Percentiles rank a stretch among this genome's conserved stretches.
phyloP scores from a whole-genome alignment of 225 moss, liverwort and hornwort species.

The Ulota crispa region DNA sequence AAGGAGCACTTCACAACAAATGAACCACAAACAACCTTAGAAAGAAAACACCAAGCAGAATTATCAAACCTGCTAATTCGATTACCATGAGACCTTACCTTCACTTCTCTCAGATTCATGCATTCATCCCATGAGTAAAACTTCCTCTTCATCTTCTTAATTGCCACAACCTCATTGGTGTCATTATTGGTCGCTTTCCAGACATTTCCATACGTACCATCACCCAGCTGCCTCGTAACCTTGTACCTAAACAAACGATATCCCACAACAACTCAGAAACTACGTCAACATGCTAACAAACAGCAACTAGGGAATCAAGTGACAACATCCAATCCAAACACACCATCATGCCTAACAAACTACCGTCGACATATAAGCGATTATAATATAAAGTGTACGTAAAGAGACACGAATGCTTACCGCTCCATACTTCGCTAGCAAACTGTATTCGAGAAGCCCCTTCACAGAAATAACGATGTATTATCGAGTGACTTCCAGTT shows the following conservation, averaged over 20 bases:
- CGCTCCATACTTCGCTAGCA: slow-evolving; percentile 76
- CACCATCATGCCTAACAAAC: neutral
- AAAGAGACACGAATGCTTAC: slow-evolving; percentile 21
- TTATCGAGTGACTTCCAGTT: slow-evolving; percentile 61
- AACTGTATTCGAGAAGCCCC: slow-evolving; percentile 46
- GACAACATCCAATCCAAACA: neutral
- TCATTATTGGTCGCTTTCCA: slow-evolving; percentile 74
- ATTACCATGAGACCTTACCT: slow-evolving; percentile 55
- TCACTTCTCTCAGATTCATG: slow-evolving; percentile 78
- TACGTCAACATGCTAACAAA: too few species aligned
- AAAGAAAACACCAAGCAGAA: neutral
- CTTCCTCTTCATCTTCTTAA: slow-evolving; percentile 80
- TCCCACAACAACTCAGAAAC: neutral
- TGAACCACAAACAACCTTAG: neutral
- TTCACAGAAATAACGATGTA: slow-evolving; percentile 66
- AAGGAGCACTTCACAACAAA: neutral
- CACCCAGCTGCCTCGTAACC: slow-evolving; percentile 74
- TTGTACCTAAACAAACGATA: slow-evolving; percentile 46
- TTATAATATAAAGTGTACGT: neutral
- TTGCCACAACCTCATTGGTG: slow-evolving; percentile 73
- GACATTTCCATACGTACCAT: slow-evolving; percentile 80
- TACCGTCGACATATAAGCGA: neutral
- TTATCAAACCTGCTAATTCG: neutral
- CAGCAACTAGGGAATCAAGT: neutral
- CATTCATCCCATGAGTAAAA: slow-evolving; percentile 78